Evolutionary conservation across 495 filamentous ascomycete genomes (phyloP).

Genomic region (Talaromyces adpressus): DNA sequence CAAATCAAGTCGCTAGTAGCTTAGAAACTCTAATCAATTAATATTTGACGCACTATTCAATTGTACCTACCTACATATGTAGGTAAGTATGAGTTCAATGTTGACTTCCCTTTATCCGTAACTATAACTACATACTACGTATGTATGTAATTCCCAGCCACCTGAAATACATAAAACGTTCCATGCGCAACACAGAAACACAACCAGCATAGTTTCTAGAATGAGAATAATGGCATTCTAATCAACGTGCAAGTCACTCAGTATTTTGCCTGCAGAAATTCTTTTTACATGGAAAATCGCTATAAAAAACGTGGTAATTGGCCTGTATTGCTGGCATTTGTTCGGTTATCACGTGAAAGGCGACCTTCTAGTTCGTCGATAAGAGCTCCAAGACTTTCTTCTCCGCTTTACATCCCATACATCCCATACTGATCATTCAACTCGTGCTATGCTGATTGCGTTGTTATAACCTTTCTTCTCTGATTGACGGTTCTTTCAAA

Average conservation of each 20-base stretch:
- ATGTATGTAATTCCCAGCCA: neutral
- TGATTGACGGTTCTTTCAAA: neutral
- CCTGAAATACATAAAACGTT: neutral
- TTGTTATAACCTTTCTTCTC: neutral
- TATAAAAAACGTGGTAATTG: neutral
- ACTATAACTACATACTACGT: too few species aligned
- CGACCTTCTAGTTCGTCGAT: neutral
- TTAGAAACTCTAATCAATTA: too few species aligned
- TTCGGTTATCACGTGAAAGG: neutral
- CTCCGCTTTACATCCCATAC: neutral
- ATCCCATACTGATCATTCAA: neutral
- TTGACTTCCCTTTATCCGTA: too few species aligned
- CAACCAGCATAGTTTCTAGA: neutral
- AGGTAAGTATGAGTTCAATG: too few species aligned
- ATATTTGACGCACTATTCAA: too few species aligned
- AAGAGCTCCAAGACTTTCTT: constrained; percentile 3
- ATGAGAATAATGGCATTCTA: neutral
- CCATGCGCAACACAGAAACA: neutral
- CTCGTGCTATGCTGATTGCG: neutral
- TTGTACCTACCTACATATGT: too few species aligned
- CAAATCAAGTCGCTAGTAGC: too few species aligned
- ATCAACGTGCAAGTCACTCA: neutral
- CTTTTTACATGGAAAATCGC: neutral
- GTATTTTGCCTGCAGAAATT: neutral
- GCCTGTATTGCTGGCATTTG: neutral